Conservation (phyloP, 2,329 filamentous ascomycete species). For the Fusarium xyrophilum region DNA sequence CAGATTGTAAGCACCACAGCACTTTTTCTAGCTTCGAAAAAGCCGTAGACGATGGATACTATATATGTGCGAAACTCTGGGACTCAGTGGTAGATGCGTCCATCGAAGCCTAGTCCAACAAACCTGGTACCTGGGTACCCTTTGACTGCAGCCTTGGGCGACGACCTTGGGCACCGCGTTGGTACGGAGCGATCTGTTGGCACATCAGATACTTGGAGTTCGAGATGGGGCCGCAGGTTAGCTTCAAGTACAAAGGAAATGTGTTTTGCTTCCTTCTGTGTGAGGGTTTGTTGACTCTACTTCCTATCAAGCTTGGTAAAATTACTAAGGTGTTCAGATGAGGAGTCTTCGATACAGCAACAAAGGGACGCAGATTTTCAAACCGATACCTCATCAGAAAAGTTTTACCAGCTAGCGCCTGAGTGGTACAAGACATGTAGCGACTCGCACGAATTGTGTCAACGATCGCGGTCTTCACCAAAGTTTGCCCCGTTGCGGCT, state of each 20-base stretch:
- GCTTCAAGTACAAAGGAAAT: not conserved
- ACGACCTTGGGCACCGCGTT: not conserved
- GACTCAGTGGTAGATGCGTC: not conserved
- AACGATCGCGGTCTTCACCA: not conserved
- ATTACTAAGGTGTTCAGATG: not conserved
- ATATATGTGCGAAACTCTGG: not conserved
- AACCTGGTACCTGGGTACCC: not conserved
- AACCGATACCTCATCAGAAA: not conserved
- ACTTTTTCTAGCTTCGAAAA: not conserved
- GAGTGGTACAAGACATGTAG: not conserved
- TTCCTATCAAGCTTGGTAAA: not conserved
- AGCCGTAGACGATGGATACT: not conserved
- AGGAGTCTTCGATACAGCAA: not conserved
- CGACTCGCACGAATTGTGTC: not conserved
- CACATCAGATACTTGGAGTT: not conserved
- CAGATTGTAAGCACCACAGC: not conserved
- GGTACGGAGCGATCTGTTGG: not conserved
- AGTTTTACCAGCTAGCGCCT: not conserved
- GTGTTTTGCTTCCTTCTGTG: not conserved
- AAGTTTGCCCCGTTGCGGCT: not conserved
- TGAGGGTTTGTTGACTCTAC: not conserved
- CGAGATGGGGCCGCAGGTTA: rapidly evolving
- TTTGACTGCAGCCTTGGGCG: not conserved
- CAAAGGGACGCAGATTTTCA: rapidly evolving
- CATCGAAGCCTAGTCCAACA: not conserved